Conservation (phyloP, 2,329 filamentous ascomycete genomes). For the Botrytis medusae region DNA sequence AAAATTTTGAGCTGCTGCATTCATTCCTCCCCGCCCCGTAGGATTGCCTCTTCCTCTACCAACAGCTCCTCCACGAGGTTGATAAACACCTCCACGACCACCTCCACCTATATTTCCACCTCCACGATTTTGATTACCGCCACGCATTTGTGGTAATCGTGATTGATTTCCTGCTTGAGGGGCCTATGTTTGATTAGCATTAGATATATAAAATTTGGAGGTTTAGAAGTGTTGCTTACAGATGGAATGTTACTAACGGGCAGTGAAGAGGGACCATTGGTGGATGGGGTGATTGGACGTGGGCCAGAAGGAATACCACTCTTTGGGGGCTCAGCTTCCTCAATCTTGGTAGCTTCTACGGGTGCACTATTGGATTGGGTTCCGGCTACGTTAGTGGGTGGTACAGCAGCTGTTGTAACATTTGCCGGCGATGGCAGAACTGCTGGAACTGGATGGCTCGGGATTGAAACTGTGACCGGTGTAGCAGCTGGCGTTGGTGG, state of each 20-base stretch:
- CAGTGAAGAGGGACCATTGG: conserved; percentile 29
- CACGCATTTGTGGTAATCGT: conserved; percentile 37
- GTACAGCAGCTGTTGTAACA: background rate
- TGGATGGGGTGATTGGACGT: conserved; percentile 23
- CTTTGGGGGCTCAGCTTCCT: conserved; percentile 28
- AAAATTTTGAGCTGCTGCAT: conserved; percentile 37
- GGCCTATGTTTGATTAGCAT: conserved; percentile 27
- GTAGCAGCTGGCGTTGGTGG: conserved; percentile 26
- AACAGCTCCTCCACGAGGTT: conserved; percentile 28
- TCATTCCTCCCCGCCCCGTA: conserved; percentile 36
- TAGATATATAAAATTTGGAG: background rate
- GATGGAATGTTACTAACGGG: conserved; percentile 34
- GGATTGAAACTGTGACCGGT: conserved; percentile 21
- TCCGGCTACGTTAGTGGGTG: background rate
- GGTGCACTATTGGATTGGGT: conserved; percentile 31
- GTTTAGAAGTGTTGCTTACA: conserved; percentile 29
- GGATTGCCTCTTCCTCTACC: conserved; percentile 37
- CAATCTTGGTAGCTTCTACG: conserved; percentile 22
- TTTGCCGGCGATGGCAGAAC: conserved; percentile 11
- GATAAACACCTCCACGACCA: conserved; percentile 24
- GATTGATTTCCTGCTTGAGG: conserved; percentile 30
- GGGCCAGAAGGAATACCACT: conserved; percentile 20
- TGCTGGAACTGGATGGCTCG: background rate
- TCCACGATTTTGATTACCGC: conserved; percentile 30
- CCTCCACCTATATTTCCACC: conserved; percentile 24